Base-by-base conservation (phyloP, 2,329 filamentous ascomycete species). In the Diaporthe batatas region DNA sequence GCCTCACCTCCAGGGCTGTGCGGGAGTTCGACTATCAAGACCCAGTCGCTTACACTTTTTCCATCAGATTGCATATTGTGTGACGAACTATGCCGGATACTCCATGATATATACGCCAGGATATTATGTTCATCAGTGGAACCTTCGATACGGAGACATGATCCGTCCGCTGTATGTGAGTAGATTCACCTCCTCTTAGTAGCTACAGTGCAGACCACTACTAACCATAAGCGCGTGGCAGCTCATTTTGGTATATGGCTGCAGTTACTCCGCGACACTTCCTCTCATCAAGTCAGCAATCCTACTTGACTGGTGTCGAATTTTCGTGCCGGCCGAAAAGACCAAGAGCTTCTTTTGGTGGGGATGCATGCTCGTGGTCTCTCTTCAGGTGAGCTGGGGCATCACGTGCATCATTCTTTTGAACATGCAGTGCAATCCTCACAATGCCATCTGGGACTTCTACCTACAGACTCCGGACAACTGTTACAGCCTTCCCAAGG, bases 211-310 rank as follows among this genome's bases (percentile, higher is more conserved):
- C 21, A 53, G 6, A 39, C 36, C 8, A 39, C 14, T 53, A 44
- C 49, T 21, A 47, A 59, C 57, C 73, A 68, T 10, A 5, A 23
- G 21, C 47, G 47, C 21, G 25, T 68, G 23, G 6, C 68, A 81
- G 76, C 75, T 78, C n/a, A 78, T 83, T 53, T 77, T 82, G 39
- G 67, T 83, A 32, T 80, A 78, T 71, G 81, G 82, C 64, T 75
- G 77, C 75, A 80, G 76, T 72, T 85, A 84, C 74, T 80, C 78
- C 0, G 78, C 80, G 44, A 78, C 79, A 34, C 78, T 85, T 1
- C 80, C 82, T 0, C 77, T 83, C 6, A 71, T 85, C 64, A 86
- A 85, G 71, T 78, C 77, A 2, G 81, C 82, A 16, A 84, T 86
- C 10, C n/a, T 23, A n/a, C 12, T 25, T 25, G 11, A 53, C 23